Evolutionary conservation across 495 filamentous ascomycete species (phyloP).

Genomic region (Annulohypoxylon nitens): DNA sequence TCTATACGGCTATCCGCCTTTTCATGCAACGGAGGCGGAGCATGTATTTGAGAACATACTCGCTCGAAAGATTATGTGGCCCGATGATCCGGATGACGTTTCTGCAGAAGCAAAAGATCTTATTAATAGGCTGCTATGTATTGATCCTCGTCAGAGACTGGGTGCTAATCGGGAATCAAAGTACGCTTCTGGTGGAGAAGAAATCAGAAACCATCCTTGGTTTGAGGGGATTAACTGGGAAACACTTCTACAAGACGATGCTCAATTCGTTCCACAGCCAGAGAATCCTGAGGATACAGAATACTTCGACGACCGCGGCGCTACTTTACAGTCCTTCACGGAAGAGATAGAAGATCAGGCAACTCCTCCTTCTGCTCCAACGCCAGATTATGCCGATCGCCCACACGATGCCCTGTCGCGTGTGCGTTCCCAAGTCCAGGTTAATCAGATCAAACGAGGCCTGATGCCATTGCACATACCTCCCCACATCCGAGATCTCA

Average conservation of each 20-base stretch:
- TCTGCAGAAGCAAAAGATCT: conserved; percentile 91
- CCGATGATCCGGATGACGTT: conserved; percentile 76
- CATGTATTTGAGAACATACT: conserved; percentile 98
- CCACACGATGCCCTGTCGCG: conserved; percentile 95
- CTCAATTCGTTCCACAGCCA: conserved; percentile 91
- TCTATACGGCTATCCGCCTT: conserved; percentile 88
- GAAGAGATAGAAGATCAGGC: conserved; percentile 93
- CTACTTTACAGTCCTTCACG: conserved; percentile 87
- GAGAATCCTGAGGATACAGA: conserved; percentile 98
- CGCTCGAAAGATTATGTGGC: conserved; percentile 89
- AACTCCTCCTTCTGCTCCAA: conserved; percentile 72
- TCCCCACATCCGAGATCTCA: conserved; percentile 90
- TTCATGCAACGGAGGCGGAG: conserved; percentile 91
- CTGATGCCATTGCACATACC: conserved; percentile 97
- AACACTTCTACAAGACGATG: conserved; percentile 88
- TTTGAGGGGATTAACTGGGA: conserved; percentile 91
- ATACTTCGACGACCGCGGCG: conserved; percentile 94
- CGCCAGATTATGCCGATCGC: conserved; percentile 83
- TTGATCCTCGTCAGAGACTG: conserved; percentile 82
- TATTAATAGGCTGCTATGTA: conserved; percentile 88
- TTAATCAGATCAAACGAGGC: conserved; percentile 82
- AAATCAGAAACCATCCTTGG: conserved; percentile 91
- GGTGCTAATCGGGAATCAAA: conserved; percentile 87
- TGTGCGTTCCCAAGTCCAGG: conserved; percentile 78
- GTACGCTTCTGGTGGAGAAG: conserved; percentile 83